Evolutionary conservation across 306 rosid genomes (phyloP).

Genomic region (Phaseolus lunatus): DNA sequence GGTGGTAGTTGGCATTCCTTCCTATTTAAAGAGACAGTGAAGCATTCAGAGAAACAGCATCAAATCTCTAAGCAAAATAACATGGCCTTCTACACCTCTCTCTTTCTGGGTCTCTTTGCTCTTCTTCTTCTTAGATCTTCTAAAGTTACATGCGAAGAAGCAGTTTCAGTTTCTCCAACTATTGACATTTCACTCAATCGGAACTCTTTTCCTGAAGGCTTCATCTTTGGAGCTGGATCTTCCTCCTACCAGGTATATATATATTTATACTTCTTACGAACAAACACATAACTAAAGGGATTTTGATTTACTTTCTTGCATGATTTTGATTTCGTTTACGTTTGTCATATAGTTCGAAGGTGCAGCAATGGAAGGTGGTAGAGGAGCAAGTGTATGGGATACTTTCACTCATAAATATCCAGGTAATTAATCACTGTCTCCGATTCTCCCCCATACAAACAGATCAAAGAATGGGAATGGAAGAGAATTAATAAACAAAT

Average conservation of each 20-base stretch:
- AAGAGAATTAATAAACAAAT: background rate
- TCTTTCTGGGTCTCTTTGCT: background rate
- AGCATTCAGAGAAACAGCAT: background rate
- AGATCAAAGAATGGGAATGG: background rate
- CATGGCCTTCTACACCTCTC: background rate
- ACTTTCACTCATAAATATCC: conserved; percentile 5
- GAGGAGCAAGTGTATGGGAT: conserved; percentile 12
- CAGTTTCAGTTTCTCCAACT: background rate
- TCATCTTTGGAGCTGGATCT: conserved; percentile 16
- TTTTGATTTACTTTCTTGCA: background rate
- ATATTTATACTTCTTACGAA: background rate
- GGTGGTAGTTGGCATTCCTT: background rate
- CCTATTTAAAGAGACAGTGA: background rate
- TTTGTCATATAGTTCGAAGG: conserved; percentile 7
- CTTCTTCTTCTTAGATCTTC: background rate
- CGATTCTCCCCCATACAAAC: background rate
- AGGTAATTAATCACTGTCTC: background rate
- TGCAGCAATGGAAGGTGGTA: conserved; percentile 17
- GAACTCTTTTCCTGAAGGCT: background rate
- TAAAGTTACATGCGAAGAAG: background rate
- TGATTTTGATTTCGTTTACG: background rate
- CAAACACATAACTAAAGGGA: background rate
- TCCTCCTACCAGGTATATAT: conserved; percentile 3
- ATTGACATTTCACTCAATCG: conserved; percentile 5
- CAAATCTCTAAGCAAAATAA: background rate